A percentile compares a stretch with the other conserved stretches of the same genome.
phyloP scores from a whole-genome alignment of 805 yeast genomes.

The Metahyphopichia silvanorum region DNA sequence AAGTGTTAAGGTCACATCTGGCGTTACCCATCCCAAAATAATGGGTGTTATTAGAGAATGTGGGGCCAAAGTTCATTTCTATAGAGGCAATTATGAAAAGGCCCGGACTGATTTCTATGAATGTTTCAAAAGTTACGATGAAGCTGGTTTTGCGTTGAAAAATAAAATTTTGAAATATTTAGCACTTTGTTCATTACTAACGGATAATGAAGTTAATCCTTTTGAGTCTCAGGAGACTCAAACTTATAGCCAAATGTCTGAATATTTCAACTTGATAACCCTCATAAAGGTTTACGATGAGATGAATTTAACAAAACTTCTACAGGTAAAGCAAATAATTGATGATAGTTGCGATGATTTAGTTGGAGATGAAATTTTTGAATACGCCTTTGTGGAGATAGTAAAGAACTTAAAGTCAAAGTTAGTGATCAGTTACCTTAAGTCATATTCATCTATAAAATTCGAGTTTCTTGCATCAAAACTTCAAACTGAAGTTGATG shows the following conservation, averaged over 20 bases:
- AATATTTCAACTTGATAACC: constrained; percentile 22
- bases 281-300: constrained; percentile 30
- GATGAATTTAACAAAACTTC: constrained; percentile 19
- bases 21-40: constrained; percentile 73
- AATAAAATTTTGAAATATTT: constrained; percentile 57
- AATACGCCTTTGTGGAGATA: constrained; percentile 22
- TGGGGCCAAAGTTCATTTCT: constrained; percentile 67
- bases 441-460: constrained; percentile 26
- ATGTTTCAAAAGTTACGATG: constrained; percentile 42
- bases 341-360: constrained; percentile 18
- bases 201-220: constrained; percentile 66
- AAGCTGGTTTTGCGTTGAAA: constrained; percentile 46
- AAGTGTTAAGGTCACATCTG: constrained; percentile 43
- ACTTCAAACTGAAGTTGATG: constrained; percentile 15
- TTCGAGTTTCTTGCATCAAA: constrained; percentile 22
- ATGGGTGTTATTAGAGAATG: constrained; percentile 75
- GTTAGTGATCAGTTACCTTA: constrained; percentile 23
- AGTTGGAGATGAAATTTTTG: constrained; percentile 26
- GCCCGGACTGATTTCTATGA: constrained; percentile 64
- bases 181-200: constrained; percentile 57
- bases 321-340: constrained; percentile 13
- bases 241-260: constrained; percentile 38
- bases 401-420: constrained; percentile 28
- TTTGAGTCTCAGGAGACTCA: constrained; percentile 71
- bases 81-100: constrained; percentile 52